Base-by-base conservation (phyloP, 2,329 filamentous ascomycete genomes). In the Penicillium corylophilum region DNA sequence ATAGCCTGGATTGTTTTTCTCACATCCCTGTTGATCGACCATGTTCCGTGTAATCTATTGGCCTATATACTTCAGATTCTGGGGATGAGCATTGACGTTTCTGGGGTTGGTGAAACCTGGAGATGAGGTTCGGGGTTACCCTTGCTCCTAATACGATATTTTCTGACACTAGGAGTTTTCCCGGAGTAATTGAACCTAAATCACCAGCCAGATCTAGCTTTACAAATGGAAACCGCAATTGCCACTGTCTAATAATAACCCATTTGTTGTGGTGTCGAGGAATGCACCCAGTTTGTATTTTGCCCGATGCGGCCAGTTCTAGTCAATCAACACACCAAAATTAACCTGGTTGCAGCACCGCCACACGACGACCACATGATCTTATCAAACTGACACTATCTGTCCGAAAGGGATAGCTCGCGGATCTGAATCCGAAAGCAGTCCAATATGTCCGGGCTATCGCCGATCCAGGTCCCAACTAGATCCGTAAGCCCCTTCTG, bases 231-330 rank as follows among this genome's bases (percentile, higher is more conserved):
- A 28, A 28, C 16, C 15, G 16, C 3, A 10, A 16, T 36, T 20
- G 8, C 16, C 33, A 35, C n/a, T 3, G 9, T 20, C 35, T 38
- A 24, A 31, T 33, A 28, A 29, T 47, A 29, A 40, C 24, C 8
- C 8, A 10, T 28, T 8, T 38, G 22, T 18, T 42, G 40, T 28
- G 40, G 23, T 23, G 16, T 28, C 26, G 7, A 28, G 26, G 26
- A 28, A 28, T 28, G 26, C 12, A 10, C 42, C 39, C 29, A n/a
- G 33, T 46, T 40, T 46, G 7, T 36, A 16, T 33, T 45, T 40
- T 24, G 10, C 59, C 49, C 33, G 42, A 59, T 53, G 50, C 59
- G 59, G 57, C 46, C 46, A 26, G 46, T 46, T 50, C 48, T 54
- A 60, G 48, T 42, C 41, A 36, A 47, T 50, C 42, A 44, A 22